A percentile compares a stretch with the other conserved stretches of the same genome.
Evolutionary conservation across 768 basidiomycete species (phyloP).

Genomic region (Daedaleopsis sinensis): DNA sequence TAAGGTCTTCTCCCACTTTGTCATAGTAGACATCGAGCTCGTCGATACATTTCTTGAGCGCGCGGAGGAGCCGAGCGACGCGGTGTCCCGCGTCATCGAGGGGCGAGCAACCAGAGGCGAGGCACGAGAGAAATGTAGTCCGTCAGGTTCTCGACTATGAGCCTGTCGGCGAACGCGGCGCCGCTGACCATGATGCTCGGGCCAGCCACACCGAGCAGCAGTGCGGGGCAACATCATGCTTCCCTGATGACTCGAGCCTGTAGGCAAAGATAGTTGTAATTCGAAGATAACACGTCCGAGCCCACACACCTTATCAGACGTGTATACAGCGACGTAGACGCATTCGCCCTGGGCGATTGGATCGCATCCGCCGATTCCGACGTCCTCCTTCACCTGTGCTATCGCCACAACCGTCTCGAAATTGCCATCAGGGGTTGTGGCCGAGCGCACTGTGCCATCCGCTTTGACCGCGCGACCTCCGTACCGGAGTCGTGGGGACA

Average conservation of each 20-base stretch:
- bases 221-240: conserved; percentile 25
- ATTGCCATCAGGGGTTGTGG: no score
- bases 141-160: conserved; percentile 23
- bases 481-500: no score
- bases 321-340: no score
- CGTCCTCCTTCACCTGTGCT: no score
- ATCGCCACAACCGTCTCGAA: no score
- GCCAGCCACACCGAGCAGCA: conserved; percentile 24
- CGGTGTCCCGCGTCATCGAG: conserved; percentile 5
- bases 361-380: no score
- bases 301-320: no score
- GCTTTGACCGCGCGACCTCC: no score
- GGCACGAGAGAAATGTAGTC: conserved; percentile 17
- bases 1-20: background rate
- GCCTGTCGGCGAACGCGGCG: conserved; percentile 22
- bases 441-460: no score
- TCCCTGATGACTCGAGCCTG: conserved; percentile 9
- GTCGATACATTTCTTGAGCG: background rate
- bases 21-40: conserved; percentile 15
- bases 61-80: conserved; percentile 11
- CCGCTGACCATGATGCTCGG: conserved; percentile 23
- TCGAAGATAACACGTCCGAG: no score
- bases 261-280: no score
- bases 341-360: no score
- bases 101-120: background rate